Conservation (phyloP, 192 early-diverging fungal species). For the Backusella australiensis region DNA sequence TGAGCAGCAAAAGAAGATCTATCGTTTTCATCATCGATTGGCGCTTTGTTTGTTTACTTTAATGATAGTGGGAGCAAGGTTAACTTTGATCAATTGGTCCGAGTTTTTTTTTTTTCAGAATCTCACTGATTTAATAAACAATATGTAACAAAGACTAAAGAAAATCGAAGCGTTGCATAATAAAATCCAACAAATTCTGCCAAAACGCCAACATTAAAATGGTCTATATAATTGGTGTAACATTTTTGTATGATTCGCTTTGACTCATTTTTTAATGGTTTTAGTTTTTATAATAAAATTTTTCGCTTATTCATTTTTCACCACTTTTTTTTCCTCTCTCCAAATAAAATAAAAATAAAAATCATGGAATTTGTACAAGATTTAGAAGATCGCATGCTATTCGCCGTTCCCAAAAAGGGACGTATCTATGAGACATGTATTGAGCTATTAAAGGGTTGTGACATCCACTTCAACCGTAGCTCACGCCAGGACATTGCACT, state of each 20-base stretch:
- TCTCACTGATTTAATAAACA: not conserved
- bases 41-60: not conserved
- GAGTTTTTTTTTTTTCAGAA: not conserved
- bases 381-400: slow-evolving; percentile 73
- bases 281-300: not conserved
- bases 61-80: not conserved
- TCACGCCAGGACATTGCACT: slow-evolving; percentile 97
- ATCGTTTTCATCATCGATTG: not conserved
- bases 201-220: not conserved
- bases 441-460: slow-evolving; percentile 78
- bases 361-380: slow-evolving; percentile 55
- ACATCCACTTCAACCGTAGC: slow-evolving; percentile 92
- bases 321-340: not conserved
- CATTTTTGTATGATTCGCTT: not conserved
- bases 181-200: not conserved
- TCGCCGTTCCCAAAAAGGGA: slow-evolving; percentile 98
- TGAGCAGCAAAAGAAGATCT: not conserved
- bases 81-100: not conserved
- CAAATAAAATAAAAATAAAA: not conserved
- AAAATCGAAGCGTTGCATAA: not conserved
- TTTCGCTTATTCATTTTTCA: not conserved
- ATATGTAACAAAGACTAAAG: not conserved
- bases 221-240: not conserved
- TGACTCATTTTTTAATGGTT: not conserved
- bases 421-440: slow-evolving; percentile 89